A percentile compares a stretch with the other conserved stretches of the same genome.
Conservation (phyloP, 306 rosid species). For the Glycine tomentella region DNA sequence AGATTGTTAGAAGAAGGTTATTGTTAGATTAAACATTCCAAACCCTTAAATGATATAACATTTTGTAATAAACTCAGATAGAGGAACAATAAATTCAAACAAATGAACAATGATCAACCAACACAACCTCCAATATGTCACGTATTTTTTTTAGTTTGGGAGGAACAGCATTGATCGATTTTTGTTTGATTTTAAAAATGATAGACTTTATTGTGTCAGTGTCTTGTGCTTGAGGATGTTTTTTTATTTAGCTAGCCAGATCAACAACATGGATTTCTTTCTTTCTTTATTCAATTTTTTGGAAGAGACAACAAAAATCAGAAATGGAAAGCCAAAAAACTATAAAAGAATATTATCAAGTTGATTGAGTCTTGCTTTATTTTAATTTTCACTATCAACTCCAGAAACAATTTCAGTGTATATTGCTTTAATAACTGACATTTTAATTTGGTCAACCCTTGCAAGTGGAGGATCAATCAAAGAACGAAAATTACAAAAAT, state of each 20-base stretch:
- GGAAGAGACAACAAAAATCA: constrained; percentile 30
- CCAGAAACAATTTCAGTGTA: constrained; percentile 16
- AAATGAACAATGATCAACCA: constrained; percentile 25
- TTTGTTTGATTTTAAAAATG: constrained; percentile 26
- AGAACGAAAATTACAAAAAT: not conserved
- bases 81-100: constrained; percentile 9
- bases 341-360: constrained; percentile 27
- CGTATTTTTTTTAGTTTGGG: not conserved
- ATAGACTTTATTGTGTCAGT: constrained; percentile 39
- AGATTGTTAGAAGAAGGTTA: constrained; percentile 1
- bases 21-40: constrained; percentile 20
- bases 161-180: constrained; percentile 1
- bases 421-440: constrained; percentile 39
- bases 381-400: constrained; percentile 20
- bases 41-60: not conserved
- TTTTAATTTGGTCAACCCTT: constrained; percentile 54
- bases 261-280: constrained; percentile 31
- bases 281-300: not conserved
- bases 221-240: constrained; percentile 42
- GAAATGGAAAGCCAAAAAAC: not conserved
- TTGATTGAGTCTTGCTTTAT: constrained; percentile 32
- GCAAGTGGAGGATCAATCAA: constrained; percentile 40
- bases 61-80: not conserved
- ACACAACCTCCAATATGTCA: not conserved
- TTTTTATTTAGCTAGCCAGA: constrained; percentile 36